These are phyloP conservation scores for Apiotrichum gracile DNA, from an alignment of 1,284 basidiomycete species.

Conservation along the genomic window DNA sequence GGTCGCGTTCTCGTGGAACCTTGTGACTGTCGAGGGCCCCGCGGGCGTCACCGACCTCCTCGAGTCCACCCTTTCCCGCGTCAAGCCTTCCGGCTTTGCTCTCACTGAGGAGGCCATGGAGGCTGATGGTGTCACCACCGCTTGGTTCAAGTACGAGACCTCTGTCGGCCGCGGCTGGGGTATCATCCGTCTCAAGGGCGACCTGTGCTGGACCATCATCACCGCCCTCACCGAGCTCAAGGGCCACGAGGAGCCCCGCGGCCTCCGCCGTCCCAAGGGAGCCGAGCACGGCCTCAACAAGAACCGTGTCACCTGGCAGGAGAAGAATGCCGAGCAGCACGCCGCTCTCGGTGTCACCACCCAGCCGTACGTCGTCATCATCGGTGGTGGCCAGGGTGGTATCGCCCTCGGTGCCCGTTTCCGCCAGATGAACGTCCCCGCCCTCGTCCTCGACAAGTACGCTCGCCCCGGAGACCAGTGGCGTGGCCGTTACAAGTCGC, in stretches of 20 bases:
- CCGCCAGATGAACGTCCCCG: slow-evolving; percentile 40
- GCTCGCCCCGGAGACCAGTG: slow-evolving; percentile 46
- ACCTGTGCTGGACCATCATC: slow-evolving; percentile 55
- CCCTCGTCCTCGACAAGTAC: slow-evolving; percentile 44
- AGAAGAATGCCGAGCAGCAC: slow-evolving; percentile 29
- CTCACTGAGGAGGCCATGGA: slow-evolving; percentile 28
- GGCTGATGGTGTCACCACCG: slow-evolving; percentile 13
- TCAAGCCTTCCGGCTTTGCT: slow-evolving; percentile 2
- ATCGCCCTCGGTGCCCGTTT: slow-evolving; percentile 41
- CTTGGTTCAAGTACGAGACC: slow-evolving; percentile 40
- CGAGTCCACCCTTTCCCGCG: slow-evolving; percentile 1
- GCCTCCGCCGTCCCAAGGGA: slow-evolving; percentile 14
- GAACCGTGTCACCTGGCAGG: slow-evolving; percentile 20
- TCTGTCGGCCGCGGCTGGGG: slow-evolving; percentile 41
- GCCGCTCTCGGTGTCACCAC: slow-evolving; percentile 9
- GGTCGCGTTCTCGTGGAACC: slow-evolving; percentile 59
- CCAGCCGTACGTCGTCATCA: slow-evolving; percentile 24
- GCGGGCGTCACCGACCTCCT: slow-evolving; percentile 27
- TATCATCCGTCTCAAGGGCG: slow-evolving; percentile 32
- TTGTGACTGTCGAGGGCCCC: slow-evolving; percentile 55
- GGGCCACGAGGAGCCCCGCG: slow-evolving; percentile 49
- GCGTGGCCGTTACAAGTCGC: slow-evolving; percentile 53
- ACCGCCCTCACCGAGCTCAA: slow-evolving; percentile 55
- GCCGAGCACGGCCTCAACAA: slow-evolving; percentile 15
- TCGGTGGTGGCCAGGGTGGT: slow-evolving; percentile 25